Evolutionary conservation across 1,284 basidiomycete species (phyloP).

Genomic region (Crucibulum cyathiforme): DNA sequence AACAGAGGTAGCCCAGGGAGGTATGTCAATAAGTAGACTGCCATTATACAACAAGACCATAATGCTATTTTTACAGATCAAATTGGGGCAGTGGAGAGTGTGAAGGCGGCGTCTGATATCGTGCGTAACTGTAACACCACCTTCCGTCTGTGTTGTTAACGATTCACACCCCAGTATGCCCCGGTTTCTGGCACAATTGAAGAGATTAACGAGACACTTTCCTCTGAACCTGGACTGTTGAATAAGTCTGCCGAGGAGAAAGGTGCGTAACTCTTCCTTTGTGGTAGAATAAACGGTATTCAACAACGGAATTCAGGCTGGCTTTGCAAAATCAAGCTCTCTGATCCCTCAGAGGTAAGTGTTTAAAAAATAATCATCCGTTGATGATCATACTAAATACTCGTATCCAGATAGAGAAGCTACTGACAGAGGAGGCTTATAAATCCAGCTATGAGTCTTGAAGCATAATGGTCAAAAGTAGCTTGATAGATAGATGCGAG

Average conservation of each 20-base stretch:
- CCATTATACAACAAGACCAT: conserved; percentile 4
- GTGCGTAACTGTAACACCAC: conserved; percentile 48
- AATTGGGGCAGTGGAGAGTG: conserved; percentile 96
- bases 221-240: conserved; percentile 77
- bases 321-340: conserved; percentile 93
- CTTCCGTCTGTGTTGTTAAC: background rate
- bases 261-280: conserved; percentile 57
- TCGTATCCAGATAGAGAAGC: conserved; percentile 63
- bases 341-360: conserved; percentile 75
- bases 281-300: background rate
- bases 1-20: conserved; percentile 75
- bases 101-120: conserved; percentile 98
- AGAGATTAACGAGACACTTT: conserved; percentile 80
- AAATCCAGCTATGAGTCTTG: conserved; percentile 69
- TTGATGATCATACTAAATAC: no score
- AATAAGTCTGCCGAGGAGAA: conserved; percentile 90
- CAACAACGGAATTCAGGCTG: conserved; percentile 69
- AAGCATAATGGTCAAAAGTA: conserved; percentile 57
- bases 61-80: conserved; percentile 60
- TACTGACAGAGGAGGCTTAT: conserved; percentile 85
- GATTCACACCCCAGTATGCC: conserved; percentile 68
- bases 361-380: background rate
- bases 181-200: conserved; percentile 88
- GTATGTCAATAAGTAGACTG: conserved; percentile 52
- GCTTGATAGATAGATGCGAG: background rate